Percentiles rank a stretch among this genome's conserved stretches.
phyloP scores from a whole-genome alignment of 2,329 filamentous ascomycete genomes.

The Delphinella strobiligena region DNA sequence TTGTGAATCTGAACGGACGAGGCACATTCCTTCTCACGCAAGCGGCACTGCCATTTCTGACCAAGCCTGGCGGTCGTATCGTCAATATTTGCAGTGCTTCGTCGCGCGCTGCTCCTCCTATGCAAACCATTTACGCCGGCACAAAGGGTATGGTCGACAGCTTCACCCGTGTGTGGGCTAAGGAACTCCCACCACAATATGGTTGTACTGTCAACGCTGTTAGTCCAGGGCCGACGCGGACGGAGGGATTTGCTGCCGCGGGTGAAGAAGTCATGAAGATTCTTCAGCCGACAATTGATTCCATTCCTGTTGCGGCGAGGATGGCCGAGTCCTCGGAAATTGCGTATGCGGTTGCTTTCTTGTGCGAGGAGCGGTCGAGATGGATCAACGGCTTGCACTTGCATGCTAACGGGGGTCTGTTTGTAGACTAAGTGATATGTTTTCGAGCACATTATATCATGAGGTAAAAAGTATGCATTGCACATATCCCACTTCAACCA shows the following conservation, averaged over 20 bases:
- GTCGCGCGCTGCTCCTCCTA: conserved; percentile 22
- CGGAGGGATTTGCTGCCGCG: conserved; percentile 17
- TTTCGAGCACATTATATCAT: too few species aligned
- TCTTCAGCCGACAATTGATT: conserved; percentile 30
- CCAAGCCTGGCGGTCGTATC: conserved; percentile 25
- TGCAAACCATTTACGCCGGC: conserved; percentile 37
- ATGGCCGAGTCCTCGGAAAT: conserved; percentile 36
- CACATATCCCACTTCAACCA: too few species aligned
- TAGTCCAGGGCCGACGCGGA: conserved; percentile 32
- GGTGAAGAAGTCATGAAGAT: conserved; percentile 30
- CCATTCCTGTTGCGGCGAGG: conserved; percentile 30
- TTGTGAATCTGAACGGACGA: conserved; percentile 31
- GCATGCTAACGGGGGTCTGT: conserved; percentile 23
- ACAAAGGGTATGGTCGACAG: conserved; percentile 40
- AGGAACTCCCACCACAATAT: conserved; percentile 34
- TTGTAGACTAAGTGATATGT: conserved; percentile 13
- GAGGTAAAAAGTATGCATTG: too few species aligned
- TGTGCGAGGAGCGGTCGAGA: conserved; percentile 32
- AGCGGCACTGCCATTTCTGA: conserved; percentile 27
- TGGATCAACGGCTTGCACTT: conserved; percentile 36
- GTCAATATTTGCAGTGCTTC: conserved; percentile 32
- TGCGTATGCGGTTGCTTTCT: conserved; percentile 34
- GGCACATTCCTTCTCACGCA: conserved; percentile 33
- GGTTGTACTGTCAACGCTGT: conserved; percentile 36
- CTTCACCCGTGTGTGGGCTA: conserved; percentile 34